Evolutionary conservation across 441 rosid species (phyloP).

Genomic region (Pelargonium cotyledonis): DNA sequence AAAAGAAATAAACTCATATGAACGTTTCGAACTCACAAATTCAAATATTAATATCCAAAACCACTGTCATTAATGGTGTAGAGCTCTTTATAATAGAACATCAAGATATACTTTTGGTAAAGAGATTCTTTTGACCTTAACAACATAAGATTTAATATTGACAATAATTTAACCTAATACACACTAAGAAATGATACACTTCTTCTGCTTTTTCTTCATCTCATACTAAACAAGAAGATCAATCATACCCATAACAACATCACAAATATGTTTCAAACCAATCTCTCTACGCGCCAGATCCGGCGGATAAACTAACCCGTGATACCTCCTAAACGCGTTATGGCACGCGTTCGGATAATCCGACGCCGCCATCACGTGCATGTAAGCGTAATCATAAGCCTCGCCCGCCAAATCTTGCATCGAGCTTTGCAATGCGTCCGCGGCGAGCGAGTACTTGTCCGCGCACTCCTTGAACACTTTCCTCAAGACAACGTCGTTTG

Average conservation of each 20-base stretch:
- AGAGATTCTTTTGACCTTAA: background rate
- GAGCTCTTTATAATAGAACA: no score
- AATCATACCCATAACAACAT: conserved; percentile 57
- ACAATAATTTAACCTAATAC: background rate
- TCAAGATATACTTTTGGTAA: no score
- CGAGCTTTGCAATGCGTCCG: conserved; percentile 46
- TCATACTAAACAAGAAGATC: conserved; percentile 29
- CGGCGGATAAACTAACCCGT: conserved; percentile 45
- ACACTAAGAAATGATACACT: background rate
- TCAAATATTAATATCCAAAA: no score
- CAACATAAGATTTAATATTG: background rate
- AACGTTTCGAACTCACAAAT: no score
- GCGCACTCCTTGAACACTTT: conserved; percentile 54
- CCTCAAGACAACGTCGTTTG: conserved; percentile 28
- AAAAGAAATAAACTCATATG: no score
- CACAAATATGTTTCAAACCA: conserved; percentile 60
- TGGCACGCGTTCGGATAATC: conserved; percentile 72
- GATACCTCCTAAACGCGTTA: conserved; percentile 42
- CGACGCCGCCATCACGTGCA: conserved; percentile 59
- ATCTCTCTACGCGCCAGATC: conserved; percentile 55
- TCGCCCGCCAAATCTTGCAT: conserved; percentile 43
- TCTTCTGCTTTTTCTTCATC: background rate
- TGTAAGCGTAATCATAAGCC: conserved; percentile 57
- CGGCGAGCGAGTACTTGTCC: conserved; percentile 55
- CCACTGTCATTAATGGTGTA: no score